Base-by-base conservation (phyloP, 805 yeast species). In the Suhomyces pyralidae region DNA sequence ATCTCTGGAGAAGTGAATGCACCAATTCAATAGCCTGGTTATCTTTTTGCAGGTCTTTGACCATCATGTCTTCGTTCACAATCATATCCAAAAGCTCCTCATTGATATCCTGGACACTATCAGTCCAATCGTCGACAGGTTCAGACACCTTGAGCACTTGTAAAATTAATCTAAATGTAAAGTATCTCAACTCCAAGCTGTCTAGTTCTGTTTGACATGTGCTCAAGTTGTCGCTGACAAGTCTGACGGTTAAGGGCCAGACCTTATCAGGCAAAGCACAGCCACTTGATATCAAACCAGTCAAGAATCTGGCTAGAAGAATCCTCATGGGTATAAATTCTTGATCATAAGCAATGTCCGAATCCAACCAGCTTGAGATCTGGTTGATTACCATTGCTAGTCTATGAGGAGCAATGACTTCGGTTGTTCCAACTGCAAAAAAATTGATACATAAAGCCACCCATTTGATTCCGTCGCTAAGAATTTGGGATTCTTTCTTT, bases 401-500 rank as follows among this genome's bases (percentile, higher is more conserved):
- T 58, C 94, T 78, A 61, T 84, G 91, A 2, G 80, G 74, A 6
- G 89, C 86, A 24, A 88, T 68, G 2, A 83, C 74, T n/a, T 64
- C 67, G 45, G 67, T 69, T 20, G 55, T 56, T 15, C 67, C 74
- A 7, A 67, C 53, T 48, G 66, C 61, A 17, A 69, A 60, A 53
- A 82, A 71, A 52, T 76, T 71, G 46, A 73, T 76, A 40, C 86
- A 67, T 3, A 84, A 58, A 1, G 82, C 69, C 3, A 87, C 53
- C 64, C 78, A 76, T 14, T 64, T 66, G 34, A 82, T 63, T 0
- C 86, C 86, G 2, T 63, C 63, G 2, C 61, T 46, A 7, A 76
- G 49, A 10, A 84, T 73, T 30, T 79, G 79, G 0, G 66, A 49
- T 6, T 62, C 57, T 2, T 76, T 59, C 48, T 73, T 75, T 2